Evolutionary conservation across 2,329 filamentous ascomycete genomes (phyloP).

Genomic region (Orbilia quercus): DNA sequence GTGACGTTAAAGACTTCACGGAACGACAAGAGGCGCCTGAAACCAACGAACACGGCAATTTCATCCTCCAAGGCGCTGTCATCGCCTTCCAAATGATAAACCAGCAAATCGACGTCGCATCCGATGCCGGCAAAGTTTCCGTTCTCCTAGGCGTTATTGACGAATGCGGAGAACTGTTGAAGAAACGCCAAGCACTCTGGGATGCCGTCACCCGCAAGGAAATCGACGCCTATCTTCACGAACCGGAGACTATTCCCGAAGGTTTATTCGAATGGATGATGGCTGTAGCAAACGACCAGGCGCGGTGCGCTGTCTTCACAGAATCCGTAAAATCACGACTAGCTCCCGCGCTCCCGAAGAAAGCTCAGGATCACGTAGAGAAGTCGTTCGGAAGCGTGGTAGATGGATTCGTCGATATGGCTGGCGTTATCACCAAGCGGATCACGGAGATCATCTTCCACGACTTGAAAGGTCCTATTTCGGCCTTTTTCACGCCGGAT

Average conservation of each 20-base stretch:
- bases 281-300: conserved; percentile 97
- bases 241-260: conserved; percentile 60
- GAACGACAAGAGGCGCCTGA: conserved; percentile 69
- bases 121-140: conserved; percentile 84
- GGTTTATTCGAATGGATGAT: conserved; percentile 82
- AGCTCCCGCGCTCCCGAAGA: conserved; percentile 83
- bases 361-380: conserved; percentile 82
- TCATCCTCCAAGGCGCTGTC: conserved; percentile 59
- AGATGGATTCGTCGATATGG: conserved; percentile 93
- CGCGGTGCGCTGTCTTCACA: conserved; percentile 95
- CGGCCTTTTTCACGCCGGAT: conserved; percentile 87
- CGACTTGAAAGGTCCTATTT: conserved; percentile 85
- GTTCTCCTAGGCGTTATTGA: conserved; percentile 96
- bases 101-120: conserved; percentile 88
- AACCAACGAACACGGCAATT: conserved; percentile 58
- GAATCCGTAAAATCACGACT: conserved; percentile 75
- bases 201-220: conserved; percentile 90
- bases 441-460: conserved; percentile 89
- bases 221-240: conserved; percentile 75
- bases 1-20: conserved; percentile 83
- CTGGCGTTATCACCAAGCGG: conserved; percentile 88
- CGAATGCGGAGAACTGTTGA: conserved; percentile 90
- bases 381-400: conserved; percentile 79
- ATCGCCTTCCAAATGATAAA: conserved; percentile 95
- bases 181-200: conserved; percentile 84